A percentile compares a stretch with the other conserved stretches of the same genome.
Conservation (phyloP, 768 basidiomycete species). For the Phanerochaete carnosa region DNA sequence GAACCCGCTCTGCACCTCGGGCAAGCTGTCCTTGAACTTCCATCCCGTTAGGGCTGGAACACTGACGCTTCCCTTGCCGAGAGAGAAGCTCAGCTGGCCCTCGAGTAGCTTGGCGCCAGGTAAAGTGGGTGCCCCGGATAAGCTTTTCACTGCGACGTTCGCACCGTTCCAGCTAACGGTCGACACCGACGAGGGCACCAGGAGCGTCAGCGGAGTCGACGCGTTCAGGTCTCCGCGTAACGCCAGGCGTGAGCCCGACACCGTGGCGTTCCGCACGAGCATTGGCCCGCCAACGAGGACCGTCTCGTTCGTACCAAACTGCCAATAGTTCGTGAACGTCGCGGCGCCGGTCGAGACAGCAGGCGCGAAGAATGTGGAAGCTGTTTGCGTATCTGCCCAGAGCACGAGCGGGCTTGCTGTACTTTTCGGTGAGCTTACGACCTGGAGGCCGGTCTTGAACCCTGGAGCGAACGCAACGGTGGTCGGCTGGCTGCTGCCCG, state of each 20-base stretch:
- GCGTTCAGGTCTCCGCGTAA: slow-evolving; percentile 68
- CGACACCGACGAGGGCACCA: slow-evolving; percentile 52
- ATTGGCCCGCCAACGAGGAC: slow-evolving; percentile 51
- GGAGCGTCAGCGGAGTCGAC: slow-evolving; percentile 54
- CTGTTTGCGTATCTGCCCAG: slow-evolving; percentile 62
- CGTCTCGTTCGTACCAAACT: slow-evolving; percentile 67
- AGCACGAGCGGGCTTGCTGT: slow-evolving; percentile 65
- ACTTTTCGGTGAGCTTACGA: slow-evolving; percentile 63
- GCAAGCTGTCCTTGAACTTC: slow-evolving; percentile 74
- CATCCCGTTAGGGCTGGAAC: slow-evolving; percentile 59
- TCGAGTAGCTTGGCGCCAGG: slow-evolving; percentile 35
- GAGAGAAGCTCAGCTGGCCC: slow-evolving; percentile 39
- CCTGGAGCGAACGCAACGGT: slow-evolving; percentile 44
- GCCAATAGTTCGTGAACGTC: slow-evolving; percentile 62
- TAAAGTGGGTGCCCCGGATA: slow-evolving; percentile 32
- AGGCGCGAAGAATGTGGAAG: slow-evolving; percentile 76
- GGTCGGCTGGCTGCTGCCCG: slow-evolving; percentile 29
- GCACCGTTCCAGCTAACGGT: slow-evolving; percentile 74
- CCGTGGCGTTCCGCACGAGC: slow-evolving; percentile 40
- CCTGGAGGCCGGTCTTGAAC: slow-evolving; percentile 39
- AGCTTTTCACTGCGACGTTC: slow-evolving; percentile 34
- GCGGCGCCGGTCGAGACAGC: slow-evolving; percentile 39
- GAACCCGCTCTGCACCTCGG: slow-evolving; percentile 57
- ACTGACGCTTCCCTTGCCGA: slow-evolving; percentile 28
- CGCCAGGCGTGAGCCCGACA: slow-evolving; percentile 38